phyloP scores from a whole-genome alignment of 1,284 basidiomycete genomes.

The Ganoderma boninense region DNA sequence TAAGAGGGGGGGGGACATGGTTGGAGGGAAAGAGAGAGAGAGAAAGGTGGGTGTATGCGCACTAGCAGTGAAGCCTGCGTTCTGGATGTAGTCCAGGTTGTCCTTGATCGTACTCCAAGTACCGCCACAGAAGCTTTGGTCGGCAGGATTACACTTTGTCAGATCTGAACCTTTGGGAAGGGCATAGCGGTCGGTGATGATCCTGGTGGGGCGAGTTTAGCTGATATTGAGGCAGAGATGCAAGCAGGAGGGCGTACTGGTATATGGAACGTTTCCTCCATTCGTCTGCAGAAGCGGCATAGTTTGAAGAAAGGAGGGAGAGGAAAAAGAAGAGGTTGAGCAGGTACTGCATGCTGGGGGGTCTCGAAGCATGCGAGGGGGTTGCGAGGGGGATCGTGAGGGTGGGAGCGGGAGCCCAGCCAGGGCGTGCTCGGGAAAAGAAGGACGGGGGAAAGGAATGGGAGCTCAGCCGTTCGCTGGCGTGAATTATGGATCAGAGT shows the following conservation, averaged over 20 bases:
- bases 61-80: slow-evolving; percentile 82
- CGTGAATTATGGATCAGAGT: slow-evolving; percentile 6
- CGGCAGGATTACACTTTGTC: slow-evolving; percentile 61
- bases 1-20: slow-evolving; percentile 28
- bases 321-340: slow-evolving; percentile 34
- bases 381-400: slow-evolving; percentile 15
- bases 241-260: slow-evolving; percentile 44
- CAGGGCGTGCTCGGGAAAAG: slow-evolving; percentile 13
- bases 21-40: slow-evolving; percentile 10
- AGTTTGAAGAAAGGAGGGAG: slow-evolving; percentile 35
- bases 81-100: slow-evolving; percentile 83
- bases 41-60: slow-evolving; percentile 43
- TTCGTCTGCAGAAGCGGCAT: slow-evolving; percentile 48
- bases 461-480: slow-evolving; percentile 25
- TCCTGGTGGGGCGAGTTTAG: slow-evolving; percentile 45
- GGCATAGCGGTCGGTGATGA: slow-evolving; percentile 83
- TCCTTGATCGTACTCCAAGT: slow-evolving; percentile 80
- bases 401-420: background rate
- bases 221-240: background rate
- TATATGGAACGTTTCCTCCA: slow-evolving; percentile 53
- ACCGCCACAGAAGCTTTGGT: slow-evolving; percentile 78
- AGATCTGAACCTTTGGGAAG: slow-evolving; percentile 61
- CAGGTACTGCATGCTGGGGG: slow-evolving; percentile 29
- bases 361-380: slow-evolving; percentile 23
- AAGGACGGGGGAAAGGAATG: slow-evolving; percentile 26